A percentile compares a stretch with the other conserved stretches of the same genome.
Conservation (phyloP, 257 asterid species). For the Galeopsis tetrahit region DNA sequence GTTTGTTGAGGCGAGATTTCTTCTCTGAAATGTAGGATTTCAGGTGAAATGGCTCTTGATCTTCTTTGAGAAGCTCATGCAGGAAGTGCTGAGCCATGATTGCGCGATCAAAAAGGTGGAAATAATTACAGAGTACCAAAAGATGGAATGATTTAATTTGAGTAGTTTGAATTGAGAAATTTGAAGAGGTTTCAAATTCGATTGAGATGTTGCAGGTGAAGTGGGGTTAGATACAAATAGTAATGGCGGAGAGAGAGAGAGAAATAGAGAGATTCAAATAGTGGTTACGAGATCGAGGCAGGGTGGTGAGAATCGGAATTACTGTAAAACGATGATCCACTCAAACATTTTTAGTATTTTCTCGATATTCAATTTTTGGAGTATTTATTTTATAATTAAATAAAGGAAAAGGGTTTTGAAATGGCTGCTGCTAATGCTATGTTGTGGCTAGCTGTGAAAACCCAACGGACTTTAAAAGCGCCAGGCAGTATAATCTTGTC, state of each 20-base stretch:
- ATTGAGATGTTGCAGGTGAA: conserved; percentile 25
- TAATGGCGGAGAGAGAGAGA: conserved; percentile 13
- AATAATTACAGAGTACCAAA: background rate
- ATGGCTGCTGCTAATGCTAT: conserved; percentile 21
- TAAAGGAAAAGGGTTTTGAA: conserved; percentile 1
- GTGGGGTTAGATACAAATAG: conserved; percentile 41
- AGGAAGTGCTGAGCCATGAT: conserved; percentile 57
- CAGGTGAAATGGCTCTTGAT: conserved; percentile 83
- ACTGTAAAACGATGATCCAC: conserved; percentile 29
- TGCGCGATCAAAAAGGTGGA: background rate
- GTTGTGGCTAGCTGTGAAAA: background rate
- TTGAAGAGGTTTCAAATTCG: conserved; percentile 49
- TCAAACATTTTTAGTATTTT: background rate
- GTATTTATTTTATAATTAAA: background rate
- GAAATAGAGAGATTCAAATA: conserved; percentile 42
- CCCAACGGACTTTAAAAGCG: conserved; percentile 40
- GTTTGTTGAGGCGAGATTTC: conserved; percentile 47
- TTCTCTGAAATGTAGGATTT: conserved; percentile 54
- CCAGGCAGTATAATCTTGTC: conserved; percentile 35
- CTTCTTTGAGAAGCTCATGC: conserved; percentile 75
- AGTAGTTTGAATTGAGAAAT: background rate
- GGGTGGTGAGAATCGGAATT: conserved; percentile 41
- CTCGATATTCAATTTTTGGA: background rate
- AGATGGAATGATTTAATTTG: background rate
- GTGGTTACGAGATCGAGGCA: conserved; percentile 52